Evolutionary conservation across 805 yeast species (phyloP), one percentile per base, ranked within the genome.

Genomic region (Saturnispora diversa): DNA sequence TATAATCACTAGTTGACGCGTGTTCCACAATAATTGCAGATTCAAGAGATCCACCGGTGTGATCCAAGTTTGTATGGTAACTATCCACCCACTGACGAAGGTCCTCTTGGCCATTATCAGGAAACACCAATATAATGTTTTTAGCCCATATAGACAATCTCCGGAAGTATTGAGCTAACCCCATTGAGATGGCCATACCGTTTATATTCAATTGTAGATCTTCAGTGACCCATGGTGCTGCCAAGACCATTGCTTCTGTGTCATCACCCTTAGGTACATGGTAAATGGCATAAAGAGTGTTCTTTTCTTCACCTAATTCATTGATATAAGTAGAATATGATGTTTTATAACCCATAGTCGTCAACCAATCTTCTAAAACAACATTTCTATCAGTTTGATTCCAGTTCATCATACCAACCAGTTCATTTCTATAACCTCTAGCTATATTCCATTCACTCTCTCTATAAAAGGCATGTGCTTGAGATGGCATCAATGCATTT

Each of bases 221-320:
- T 5, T 76, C 62, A 40, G 84, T 84, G 36, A 54, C 59, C 90
- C 95, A 92, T 0, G 97, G 97, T 6, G 92, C 86, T 7, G 80
- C 83, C 33, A 92, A 59, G 1, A 88, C 94, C 75, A 92, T 80
- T 1, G 97, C 85, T 60, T 92, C 98, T 1, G 97, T 87, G 44
- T 88, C 92, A 53, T 90, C 97, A 21, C 97, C 97, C 46, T 95
- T 67, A 7, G 97, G 95, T 1, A 95, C 92, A 55, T 85, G 95
- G 61, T 84, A 70, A 4, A 88, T 74, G 0, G 86, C 94, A 57
- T 90, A 92, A 27, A 84, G 42, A 1, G 58, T 56, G 6, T 46
- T 43, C 22, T 46, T 43, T 29, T 44, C 44, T 12, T 48, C 54
- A 4, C 55, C 51, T 1, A 53, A 43, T 4, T 46, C 37, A 10